A percentile compares a stretch with the other conserved stretches of the same genome.
These are phyloP conservation scores for Candida ulmi DNA, from an alignment of 805 yeast genomes.

Conservation along the genomic window DNA sequence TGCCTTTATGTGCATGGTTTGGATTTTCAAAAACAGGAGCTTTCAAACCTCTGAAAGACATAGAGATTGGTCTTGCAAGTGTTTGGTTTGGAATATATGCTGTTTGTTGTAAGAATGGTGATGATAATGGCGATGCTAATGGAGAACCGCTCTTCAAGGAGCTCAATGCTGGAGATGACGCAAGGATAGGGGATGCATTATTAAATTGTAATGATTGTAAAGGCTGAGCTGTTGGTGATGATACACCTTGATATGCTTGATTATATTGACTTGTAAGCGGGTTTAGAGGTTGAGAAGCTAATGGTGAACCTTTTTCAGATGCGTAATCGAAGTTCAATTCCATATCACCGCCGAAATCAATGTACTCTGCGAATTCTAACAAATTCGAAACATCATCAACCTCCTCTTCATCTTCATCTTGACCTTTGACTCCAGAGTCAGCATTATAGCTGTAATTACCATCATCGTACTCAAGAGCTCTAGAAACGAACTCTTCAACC, in stretches of 20 bases:
- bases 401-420: constrained; percentile 8
- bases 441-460: constrained; percentile 5
- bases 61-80: constrained; percentile 30
- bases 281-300: constrained; percentile 14
- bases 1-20: constrained; percentile 12
- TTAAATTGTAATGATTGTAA: constrained; percentile 1
- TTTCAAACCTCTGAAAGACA: constrained; percentile 57
- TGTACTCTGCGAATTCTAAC: constrained; percentile 39
- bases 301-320: constrained; percentile 7
- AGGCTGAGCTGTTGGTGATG: background rate
- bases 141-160: background rate
- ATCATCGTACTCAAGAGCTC: constrained; percentile 14
- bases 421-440: background rate
- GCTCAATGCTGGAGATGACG: constrained; percentile 1
- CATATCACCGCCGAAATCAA: constrained; percentile 40
- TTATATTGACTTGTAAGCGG: background rate
- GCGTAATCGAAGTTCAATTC: constrained; percentile 28
- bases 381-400: constrained; percentile 33
- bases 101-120: constrained; percentile 19
- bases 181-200: background rate
- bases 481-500: constrained; percentile 21
- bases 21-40: constrained; percentile 51
- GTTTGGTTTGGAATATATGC: constrained; percentile 8
- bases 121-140: constrained; percentile 10
- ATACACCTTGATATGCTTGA: background rate